These are phyloP conservation scores for Apostasia ramifera DNA, from an alignment of 106 monocot species.

Conservation along the genomic window DNA sequence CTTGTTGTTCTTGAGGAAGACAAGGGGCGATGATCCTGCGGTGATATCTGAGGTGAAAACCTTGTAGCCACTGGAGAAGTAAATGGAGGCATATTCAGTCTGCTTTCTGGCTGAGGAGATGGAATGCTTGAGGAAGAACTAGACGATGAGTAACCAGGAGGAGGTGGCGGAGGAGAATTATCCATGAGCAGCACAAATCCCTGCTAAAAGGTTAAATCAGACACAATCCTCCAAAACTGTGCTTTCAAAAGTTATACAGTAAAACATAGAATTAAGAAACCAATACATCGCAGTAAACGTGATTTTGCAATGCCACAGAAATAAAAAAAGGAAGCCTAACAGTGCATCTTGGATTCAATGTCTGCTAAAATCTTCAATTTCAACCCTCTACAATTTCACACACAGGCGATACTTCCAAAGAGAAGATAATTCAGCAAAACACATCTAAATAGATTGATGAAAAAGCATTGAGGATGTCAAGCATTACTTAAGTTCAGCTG, in stretches of 20 bases:
- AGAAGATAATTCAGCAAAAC: neutral
- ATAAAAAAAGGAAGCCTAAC: too few species aligned
- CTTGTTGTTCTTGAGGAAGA: conserved; percentile 14
- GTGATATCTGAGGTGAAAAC: conserved; percentile 22
- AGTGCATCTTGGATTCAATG: too few species aligned
- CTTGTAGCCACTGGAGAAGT: conserved; percentile 26
- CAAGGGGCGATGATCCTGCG: conserved; percentile 12
- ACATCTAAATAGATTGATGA: neutral
- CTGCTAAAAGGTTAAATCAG: conserved; percentile 1
- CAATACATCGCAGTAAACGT: too few species aligned
- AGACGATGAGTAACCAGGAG: conserved; percentile 21
- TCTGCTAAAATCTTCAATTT: too few species aligned
- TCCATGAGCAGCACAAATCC: conserved; percentile 21
- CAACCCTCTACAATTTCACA: too few species aligned
- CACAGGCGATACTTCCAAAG: too few species aligned
- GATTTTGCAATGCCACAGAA: too few species aligned
- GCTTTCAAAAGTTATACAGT: neutral
- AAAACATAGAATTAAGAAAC: neutral
- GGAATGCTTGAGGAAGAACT: conserved; percentile 28
- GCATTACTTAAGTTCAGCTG: too few species aligned
- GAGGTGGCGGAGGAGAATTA: conserved; percentile 20
- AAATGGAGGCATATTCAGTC: conserved; percentile 22
- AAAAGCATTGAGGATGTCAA: neutral
- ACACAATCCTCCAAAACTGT: neutral
- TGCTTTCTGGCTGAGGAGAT: conserved; percentile 37